phyloP scores from a whole-genome alignment of 1,139 yeast species.

The Magnusiomyces suaveolens region DNA sequence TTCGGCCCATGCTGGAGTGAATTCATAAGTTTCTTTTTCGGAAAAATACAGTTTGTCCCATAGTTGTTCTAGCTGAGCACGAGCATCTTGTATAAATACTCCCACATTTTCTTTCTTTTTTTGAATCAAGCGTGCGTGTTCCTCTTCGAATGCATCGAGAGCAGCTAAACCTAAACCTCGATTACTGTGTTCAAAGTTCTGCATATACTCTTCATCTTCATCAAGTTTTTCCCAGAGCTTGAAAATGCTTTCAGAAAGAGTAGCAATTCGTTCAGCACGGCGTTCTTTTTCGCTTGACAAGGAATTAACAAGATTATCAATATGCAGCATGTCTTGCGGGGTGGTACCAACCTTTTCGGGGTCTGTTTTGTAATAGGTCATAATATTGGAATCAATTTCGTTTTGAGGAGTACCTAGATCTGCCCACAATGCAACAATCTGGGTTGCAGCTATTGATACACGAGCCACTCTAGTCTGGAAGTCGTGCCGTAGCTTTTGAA shows the following conservation, averaged over 20 bases:
- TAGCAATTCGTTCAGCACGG: slow-evolving; percentile 16
- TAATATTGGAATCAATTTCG: slow-evolving; percentile 24
- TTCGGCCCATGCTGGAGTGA: slow-evolving; percentile 34
- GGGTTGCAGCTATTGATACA: slow-evolving; percentile 21
- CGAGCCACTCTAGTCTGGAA: slow-evolving; percentile 19
- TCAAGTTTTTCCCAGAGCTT: slow-evolving; percentile 28
- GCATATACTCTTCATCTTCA: slow-evolving; percentile 18
- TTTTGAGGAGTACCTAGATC: slow-evolving; percentile 31
- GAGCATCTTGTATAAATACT: slow-evolving; percentile 53
- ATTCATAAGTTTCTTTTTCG: slow-evolving; percentile 35
- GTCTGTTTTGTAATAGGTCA: slow-evolving; percentile 20
- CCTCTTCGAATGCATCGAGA: slow-evolving; percentile 38
- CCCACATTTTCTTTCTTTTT: slow-evolving; percentile 58
- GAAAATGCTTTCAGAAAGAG: slow-evolving; percentile 15
- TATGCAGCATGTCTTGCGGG: slow-evolving; percentile 20
- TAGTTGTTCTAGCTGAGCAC: slow-evolving; percentile 45
- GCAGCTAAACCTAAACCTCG: slow-evolving; percentile 30
- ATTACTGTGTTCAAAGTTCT: slow-evolving; percentile 24
- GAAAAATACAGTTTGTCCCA: slow-evolving; percentile 60
- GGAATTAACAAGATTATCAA: slow-evolving; percentile 16
- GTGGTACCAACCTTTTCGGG: slow-evolving; percentile 27
- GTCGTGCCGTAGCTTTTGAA: slow-evolving; percentile 24
- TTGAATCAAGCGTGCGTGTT: slow-evolving; percentile 47
- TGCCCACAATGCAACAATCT: slow-evolving; percentile 29
- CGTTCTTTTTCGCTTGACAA: slow-evolving; percentile 17